Conservation (phyloP, 2,329 filamentous ascomycete genomes). For the Emydomyces testavorans region DNA sequence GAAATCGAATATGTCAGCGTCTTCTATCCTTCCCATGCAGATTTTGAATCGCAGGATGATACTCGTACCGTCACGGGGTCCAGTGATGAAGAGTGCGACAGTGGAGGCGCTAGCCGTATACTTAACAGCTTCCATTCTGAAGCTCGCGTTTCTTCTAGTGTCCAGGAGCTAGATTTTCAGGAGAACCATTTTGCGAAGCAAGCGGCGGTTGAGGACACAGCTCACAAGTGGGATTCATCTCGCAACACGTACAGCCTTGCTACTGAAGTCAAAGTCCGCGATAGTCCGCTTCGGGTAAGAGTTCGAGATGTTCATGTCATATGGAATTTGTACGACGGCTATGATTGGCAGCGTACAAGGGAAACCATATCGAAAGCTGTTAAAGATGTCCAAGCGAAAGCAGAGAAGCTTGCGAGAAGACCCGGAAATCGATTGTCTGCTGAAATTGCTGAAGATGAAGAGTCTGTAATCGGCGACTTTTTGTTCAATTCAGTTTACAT, state of each 20-base stretch:
- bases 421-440: constrained; percentile 46
- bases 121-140: constrained; percentile 44
- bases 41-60: constrained; percentile 19
- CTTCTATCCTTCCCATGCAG: constrained; percentile 40
- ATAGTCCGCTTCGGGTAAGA: constrained; percentile 62
- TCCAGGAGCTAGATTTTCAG: constrained; percentile 57
- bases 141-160: constrained; percentile 44
- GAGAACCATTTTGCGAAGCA: constrained; percentile 65
- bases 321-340: constrained; percentile 96
- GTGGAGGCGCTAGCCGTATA: constrained; percentile 26
- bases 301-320: constrained; percentile 85
- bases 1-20: constrained; percentile 44
- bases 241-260: constrained; percentile 62
- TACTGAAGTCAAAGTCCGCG: constrained; percentile 49
- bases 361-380: constrained; percentile 80
- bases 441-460: constrained; percentile 58
- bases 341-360: constrained; percentile 84
- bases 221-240: constrained; percentile 68
- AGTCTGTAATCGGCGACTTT: constrained; percentile 83
- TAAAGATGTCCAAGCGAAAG: constrained; percentile 71
- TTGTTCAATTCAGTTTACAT: constrained; percentile 99
- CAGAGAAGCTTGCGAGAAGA: constrained; percentile 55
- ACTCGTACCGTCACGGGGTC: constrained; percentile 19
- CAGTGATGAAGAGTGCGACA: not conserved
- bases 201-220: constrained; percentile 51